Conservation (phyloP, 805 yeast species). For the Geotrichum ghanense region DNA sequence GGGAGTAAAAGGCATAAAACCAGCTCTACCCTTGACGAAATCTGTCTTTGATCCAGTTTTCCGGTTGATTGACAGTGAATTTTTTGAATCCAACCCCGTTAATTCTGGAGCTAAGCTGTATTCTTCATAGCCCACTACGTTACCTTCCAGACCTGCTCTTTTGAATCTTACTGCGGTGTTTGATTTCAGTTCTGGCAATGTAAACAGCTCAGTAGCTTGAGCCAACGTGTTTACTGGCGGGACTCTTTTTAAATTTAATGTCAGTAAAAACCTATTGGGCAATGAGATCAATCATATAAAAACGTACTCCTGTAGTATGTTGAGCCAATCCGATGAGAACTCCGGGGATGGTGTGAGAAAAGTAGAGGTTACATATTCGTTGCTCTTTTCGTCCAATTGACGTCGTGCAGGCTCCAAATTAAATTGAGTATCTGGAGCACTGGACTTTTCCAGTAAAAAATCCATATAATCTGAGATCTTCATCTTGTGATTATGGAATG, state of each 20-base stretch:
- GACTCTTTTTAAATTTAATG: conserved; percentile 7
- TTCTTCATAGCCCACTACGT: conserved; percentile 52
- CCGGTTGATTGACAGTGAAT: conserved; percentile 64
- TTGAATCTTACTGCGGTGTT: conserved; percentile 58
- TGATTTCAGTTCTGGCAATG: conserved; percentile 47
- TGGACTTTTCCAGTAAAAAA: neutral
- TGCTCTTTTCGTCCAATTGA: neutral
- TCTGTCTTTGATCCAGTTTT: conserved; percentile 51
- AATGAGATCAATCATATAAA: neutral
- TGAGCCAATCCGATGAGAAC: conserved; percentile 61
- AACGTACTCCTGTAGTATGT: conserved; percentile 42
- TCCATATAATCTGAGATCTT: neutral
- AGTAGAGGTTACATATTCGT: conserved; percentile 18
- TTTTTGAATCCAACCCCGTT: conserved; percentile 44
- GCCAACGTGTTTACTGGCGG: conserved; percentile 21
- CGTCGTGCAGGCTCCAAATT: neutral
- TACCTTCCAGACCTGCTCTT: conserved; percentile 67
- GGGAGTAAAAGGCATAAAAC: conserved; percentile 81
- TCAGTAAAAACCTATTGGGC: too few relatives aligned
- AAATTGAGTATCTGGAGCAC: neutral
- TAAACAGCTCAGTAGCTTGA: conserved; percentile 39
- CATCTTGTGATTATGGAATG: neutral
- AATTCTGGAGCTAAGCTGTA: conserved; percentile 35
- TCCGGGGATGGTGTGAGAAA: conserved; percentile 53
- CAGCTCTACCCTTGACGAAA: conserved; percentile 55